These are phyloP conservation scores for Tardiomyces digboiensis DNA, from an alignment of 1,139 yeast genomes.

Conservation along the genomic window DNA sequence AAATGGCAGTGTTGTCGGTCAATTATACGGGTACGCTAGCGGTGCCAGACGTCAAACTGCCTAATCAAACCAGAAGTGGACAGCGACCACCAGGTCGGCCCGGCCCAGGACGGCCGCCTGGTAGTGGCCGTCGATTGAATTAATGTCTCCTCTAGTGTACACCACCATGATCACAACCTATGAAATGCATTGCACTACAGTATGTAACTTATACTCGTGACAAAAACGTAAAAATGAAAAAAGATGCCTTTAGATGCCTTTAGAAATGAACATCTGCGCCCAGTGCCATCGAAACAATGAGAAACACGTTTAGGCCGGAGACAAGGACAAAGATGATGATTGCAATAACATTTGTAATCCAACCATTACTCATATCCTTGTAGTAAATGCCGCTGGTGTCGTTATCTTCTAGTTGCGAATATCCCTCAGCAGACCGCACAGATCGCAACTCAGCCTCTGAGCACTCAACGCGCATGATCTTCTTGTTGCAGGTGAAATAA, in stretches of 20 bases:
- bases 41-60: constrained; percentile 32
- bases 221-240: too few species aligned
- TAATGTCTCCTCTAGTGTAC: not conserved
- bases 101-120: not conserved
- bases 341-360: constrained; percentile 43
- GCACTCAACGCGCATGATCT: constrained; percentile 61
- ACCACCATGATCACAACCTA: not conserved
- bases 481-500: constrained; percentile 67
- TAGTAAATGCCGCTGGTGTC: constrained; percentile 15
- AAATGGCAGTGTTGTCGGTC: constrained; percentile 59
- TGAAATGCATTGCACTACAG: too few species aligned
- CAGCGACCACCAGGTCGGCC: not conserved
- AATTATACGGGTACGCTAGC: constrained; percentile 80
- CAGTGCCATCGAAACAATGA: constrained; percentile 52
- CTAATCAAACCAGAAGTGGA: not conserved
- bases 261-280: constrained; percentile 60
- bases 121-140: not conserved
- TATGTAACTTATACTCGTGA: too few species aligned
- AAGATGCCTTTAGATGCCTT: constrained; percentile 2
- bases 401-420: constrained; percentile 16
- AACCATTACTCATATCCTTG: constrained; percentile 61
- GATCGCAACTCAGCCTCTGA: constrained; percentile 5
- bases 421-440: constrained; percentile 4
- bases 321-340: constrained; percentile 62
- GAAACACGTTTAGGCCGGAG: constrained; percentile 60